A percentile compares a stretch with the other conserved stretches of the same genome.
phyloP scores from a whole-genome alignment of 306 rosid species.

The Quercus glauca region DNA sequence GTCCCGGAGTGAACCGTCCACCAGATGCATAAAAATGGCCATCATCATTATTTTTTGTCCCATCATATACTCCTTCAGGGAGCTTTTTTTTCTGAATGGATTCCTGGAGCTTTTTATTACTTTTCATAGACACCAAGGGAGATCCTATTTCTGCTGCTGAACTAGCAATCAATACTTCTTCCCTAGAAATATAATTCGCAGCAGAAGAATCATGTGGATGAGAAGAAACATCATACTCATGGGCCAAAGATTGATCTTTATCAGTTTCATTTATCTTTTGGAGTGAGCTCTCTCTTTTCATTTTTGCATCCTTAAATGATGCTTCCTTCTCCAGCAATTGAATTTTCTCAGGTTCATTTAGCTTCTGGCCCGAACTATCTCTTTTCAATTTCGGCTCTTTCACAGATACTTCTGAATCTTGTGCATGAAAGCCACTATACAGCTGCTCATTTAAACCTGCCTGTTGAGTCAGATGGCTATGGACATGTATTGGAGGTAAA shows the following conservation, averaged over 20 bases:
- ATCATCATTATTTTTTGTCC: slow-evolving; percentile 23
- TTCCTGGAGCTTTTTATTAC: slow-evolving; percentile 33
- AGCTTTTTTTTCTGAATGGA: slow-evolving; percentile 13
- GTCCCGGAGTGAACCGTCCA: slow-evolving; percentile 26
- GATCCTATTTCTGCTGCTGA: slow-evolving; percentile 27
- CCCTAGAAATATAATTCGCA: slow-evolving; percentile 24
- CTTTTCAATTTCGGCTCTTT: slow-evolving; percentile 27
- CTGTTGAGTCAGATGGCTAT: slow-evolving; percentile 25
- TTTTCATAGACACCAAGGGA: slow-evolving; percentile 25
- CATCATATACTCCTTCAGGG: slow-evolving; percentile 28
- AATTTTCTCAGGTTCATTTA: slow-evolving; percentile 24
- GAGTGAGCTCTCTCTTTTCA: slow-evolving; percentile 38
- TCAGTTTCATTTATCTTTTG: slow-evolving; percentile 38
- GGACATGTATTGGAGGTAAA: slow-evolving; percentile 8
- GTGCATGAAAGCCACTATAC: slow-evolving; percentile 22
- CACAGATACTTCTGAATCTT: slow-evolving; percentile 23
- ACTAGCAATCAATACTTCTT: slow-evolving; percentile 21
- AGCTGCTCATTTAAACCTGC: slow-evolving; percentile 26
- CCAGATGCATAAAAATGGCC: slow-evolving; percentile 16
- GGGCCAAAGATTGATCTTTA: slow-evolving; percentile 20
- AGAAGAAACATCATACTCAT: slow-evolving; percentile 27
- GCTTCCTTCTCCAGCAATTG: slow-evolving; percentile 28
- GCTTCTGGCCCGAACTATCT: slow-evolving; percentile 15
- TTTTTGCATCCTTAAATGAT: slow-evolving; percentile 29
- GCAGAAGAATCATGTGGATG: slow-evolving; percentile 25